Evolutionary conservation across 2,329 filamentous ascomycete species (phyloP).

Genomic region (Tolypocladium album): DNA sequence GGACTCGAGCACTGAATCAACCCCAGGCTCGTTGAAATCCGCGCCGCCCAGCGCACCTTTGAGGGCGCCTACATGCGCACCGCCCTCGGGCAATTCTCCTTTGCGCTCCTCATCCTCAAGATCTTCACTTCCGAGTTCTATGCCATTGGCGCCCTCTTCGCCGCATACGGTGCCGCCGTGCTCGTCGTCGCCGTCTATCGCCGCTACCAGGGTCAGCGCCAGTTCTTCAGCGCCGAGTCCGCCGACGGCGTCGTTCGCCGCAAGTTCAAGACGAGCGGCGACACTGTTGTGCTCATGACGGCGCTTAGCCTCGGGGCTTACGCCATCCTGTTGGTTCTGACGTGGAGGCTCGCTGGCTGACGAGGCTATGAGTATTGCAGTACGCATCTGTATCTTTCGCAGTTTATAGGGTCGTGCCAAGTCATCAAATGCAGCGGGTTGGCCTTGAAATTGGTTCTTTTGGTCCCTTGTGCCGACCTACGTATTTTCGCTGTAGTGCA

Average conservation of each 20-base stretch:
- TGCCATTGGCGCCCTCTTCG: constrained; percentile 89
- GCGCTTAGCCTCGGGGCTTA: constrained; percentile 47
- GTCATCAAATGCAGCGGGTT: neutral
- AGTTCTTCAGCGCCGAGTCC: constrained; percentile 62
- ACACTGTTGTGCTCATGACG: constrained; percentile 49
- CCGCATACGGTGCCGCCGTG: constrained; percentile 79
- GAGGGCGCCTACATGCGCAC: constrained; percentile 96
- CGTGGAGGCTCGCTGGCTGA: constrained; percentile 30
- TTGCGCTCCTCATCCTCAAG: constrained; percentile 79
- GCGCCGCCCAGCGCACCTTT: constrained; percentile 90
- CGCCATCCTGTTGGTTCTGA: constrained; percentile 43
- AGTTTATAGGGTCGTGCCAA: neutral
- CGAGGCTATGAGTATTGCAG: neutral
- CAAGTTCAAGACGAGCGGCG: constrained; percentile 54
- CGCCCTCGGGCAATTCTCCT: constrained; percentile 87
- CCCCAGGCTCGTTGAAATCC: constrained; percentile 72
- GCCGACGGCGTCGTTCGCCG: constrained; percentile 24
- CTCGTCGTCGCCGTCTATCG: constrained; percentile 76
- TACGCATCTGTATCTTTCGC: neutral
- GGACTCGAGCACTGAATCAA: neutral
- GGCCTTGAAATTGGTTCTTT: neutral
- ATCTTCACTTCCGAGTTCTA: constrained; percentile 98
- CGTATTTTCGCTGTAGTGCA: neutral
- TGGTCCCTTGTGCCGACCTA: neutral
- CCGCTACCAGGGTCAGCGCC: constrained; percentile 81